Percentiles rank a stretch among this genome's conserved stretches.
phyloP scores from a whole-genome alignment of 1,284 basidiomycete species.

The Microbotryomycetes sp. region DNA sequence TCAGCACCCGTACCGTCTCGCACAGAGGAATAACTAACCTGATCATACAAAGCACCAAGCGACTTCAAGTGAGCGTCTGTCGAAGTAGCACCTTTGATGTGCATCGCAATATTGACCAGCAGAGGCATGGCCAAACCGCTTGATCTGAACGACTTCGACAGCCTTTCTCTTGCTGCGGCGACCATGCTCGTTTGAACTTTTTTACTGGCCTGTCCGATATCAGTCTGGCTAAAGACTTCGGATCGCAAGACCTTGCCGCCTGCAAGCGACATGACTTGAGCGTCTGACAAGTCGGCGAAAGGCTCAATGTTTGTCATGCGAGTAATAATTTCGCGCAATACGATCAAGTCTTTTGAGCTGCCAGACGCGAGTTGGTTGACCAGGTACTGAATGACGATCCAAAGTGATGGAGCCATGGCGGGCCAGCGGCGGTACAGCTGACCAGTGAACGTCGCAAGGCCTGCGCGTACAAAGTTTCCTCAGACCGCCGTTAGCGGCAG shows the following conservation, averaged over 20 bases:
- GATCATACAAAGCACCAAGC: conserved; percentile 75
- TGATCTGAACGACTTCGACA: conserved; percentile 64
- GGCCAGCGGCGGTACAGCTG: conserved; percentile 79
- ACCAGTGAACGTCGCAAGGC: conserved; percentile 84
- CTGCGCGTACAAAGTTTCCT: conserved; percentile 45
- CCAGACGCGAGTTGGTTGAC: conserved; percentile 68
- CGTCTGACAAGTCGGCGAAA: conserved; percentile 76
- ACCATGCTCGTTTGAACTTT: conserved; percentile 44
- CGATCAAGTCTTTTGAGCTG: conserved; percentile 80
- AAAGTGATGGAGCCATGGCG: conserved; percentile 67
- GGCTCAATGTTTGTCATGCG: conserved; percentile 95
- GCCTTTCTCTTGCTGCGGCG: conserved; percentile 57
- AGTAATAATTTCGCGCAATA: conserved; percentile 84
- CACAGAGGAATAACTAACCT: conserved; percentile 46
- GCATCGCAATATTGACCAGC: conserved; percentile 78
- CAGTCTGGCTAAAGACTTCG: conserved; percentile 52
- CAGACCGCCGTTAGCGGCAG: too few species aligned
- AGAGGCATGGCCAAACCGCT: conserved; percentile 68
- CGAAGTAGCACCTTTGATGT: conserved; percentile 66
- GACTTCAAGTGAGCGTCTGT: conserved; percentile 70
- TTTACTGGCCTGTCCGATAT: conserved; percentile 6
- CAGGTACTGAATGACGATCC: conserved; percentile 71
- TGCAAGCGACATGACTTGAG: conserved; percentile 80
- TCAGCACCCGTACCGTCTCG: not conserved
- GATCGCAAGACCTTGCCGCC: conserved; percentile 79